Percentiles rank a stretch among this genome's conserved stretches.
Conservation (phyloP, 208 protist genomes). For the Phytomonas sp. region DNA sequence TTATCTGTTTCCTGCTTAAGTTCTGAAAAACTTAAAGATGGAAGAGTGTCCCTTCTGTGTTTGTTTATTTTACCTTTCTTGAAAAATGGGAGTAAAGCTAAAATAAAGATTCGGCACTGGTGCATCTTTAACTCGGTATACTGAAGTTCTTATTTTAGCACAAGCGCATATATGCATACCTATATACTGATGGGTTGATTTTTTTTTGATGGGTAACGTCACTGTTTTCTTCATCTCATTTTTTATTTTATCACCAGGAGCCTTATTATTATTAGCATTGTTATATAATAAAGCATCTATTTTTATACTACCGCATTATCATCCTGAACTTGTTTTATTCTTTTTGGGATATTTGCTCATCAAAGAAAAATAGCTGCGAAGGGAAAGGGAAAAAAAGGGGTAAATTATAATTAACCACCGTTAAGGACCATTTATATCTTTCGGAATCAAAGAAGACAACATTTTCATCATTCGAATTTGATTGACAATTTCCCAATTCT, state of each 20-base stretch:
- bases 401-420: neutral
- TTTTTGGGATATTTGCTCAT: neutral
- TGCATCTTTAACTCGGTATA: neutral
- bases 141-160: neutral
- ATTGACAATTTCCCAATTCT: slow-evolving; percentile 6
- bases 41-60: neutral
- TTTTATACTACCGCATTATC: neutral
- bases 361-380: neutral
- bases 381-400: neutral
- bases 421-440: neutral
- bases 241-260: slow-evolving; percentile 6
- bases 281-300: neutral
- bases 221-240: slow-evolving; percentile 8
- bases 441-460: neutral
- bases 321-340: neutral
- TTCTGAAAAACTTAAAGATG: neutral
- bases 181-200: neutral
- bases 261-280: neutral
- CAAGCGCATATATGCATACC: slow-evolving; percentile 3
- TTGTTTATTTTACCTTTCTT: neutral
- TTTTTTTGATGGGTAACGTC: neutral
- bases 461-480: slow-evolving; percentile 10
- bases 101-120: neutral
- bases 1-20: neutral
- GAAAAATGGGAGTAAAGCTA: neutral